A percentile compares a stretch with the other conserved stretches of the same genome.
phyloP scores from a whole-genome alignment of 2,329 filamentous ascomycete species.

The Thermoascus crustaceus region DNA sequence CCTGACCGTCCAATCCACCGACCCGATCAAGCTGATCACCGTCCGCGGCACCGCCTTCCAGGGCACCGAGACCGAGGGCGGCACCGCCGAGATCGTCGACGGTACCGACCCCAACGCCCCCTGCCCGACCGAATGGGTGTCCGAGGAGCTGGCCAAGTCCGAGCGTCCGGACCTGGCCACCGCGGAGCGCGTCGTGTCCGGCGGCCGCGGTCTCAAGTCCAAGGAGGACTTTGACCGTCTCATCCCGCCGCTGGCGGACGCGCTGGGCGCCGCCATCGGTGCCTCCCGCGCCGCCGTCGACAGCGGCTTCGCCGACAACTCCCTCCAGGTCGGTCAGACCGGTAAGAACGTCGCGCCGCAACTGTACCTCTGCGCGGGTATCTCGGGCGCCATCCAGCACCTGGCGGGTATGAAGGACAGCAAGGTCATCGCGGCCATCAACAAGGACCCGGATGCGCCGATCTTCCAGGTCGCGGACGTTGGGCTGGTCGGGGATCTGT shows the following conservation, averaged over 20 bases:
- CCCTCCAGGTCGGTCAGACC: conserved; percentile 93
- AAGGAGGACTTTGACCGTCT: conserved; percentile 95
- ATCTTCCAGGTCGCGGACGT: conserved; percentile 99
- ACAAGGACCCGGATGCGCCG: conserved; percentile 93
- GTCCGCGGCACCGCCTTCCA: conserved; percentile 90
- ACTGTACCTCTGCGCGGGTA: conserved; percentile 89
- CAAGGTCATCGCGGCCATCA: conserved; percentile 98
- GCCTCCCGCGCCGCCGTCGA: conserved; percentile 93
- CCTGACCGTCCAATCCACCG: conserved; percentile 84
- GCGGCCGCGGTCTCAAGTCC: conserved; percentile 89
- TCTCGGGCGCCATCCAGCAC: conserved; percentile 96
- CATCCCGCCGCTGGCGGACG: conserved; percentile 86
- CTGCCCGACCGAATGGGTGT: conserved; percentile 75
- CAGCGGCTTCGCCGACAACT: conserved; percentile 96
- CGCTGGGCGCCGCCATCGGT: conserved; percentile 89
- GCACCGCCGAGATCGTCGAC: conserved; percentile 68
- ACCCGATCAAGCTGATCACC: conserved; percentile 80
- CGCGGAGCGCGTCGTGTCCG: conserved; percentile 83
- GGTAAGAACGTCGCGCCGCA: conserved; percentile 97
- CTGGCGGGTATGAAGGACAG: conserved; percentile 99
- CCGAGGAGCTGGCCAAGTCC: conserved; percentile 84
- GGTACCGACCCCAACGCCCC: conserved; percentile 75
- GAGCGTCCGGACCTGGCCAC: conserved; percentile 89
- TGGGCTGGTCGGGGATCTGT: conserved; percentile 88
- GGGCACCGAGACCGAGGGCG: conserved; percentile 60